phyloP scores from a whole-genome alignment of 1,284 basidiomycete genomes.

The Trametes versicolor region DNA sequence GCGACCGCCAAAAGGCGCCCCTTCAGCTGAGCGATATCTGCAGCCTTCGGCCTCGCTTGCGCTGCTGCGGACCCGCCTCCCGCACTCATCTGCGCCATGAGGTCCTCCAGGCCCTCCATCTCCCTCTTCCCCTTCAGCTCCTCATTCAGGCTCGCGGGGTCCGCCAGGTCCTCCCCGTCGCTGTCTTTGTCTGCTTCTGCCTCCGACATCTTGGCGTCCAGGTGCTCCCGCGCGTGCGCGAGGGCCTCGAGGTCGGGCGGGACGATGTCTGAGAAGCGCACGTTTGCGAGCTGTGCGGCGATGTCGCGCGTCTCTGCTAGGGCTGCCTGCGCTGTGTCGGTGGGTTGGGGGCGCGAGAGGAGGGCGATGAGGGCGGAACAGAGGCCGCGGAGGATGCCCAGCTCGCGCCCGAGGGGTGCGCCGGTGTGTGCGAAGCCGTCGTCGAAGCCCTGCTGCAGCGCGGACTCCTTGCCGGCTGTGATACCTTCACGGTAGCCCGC shows the following conservation, averaged over 20 bases:
- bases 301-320: constrained; percentile 60
- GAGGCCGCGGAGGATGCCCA: constrained; percentile 77
- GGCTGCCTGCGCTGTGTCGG: neutral
- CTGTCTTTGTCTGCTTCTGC: constrained; percentile 33
- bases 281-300: constrained; percentile 57
- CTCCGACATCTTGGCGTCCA: constrained; percentile 47
- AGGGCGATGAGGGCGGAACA: constrained; percentile 68
- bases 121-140: constrained; percentile 56
- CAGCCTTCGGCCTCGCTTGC: constrained; percentile 50
- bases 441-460: constrained; percentile 86
- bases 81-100: constrained; percentile 57
- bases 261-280: constrained; percentile 73
- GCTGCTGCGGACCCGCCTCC: constrained; percentile 17
- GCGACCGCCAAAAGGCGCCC: constrained; percentile 50
- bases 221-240: constrained; percentile 72
- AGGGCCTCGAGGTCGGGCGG: constrained; percentile 79
- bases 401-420: constrained; percentile 74
- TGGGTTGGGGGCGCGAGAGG: constrained; percentile 42
- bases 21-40: constrained; percentile 55
- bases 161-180: constrained; percentile 29
- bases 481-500: constrained; percentile 91
- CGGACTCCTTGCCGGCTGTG: constrained; percentile 82
- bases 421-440: constrained; percentile 78
- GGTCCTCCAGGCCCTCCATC: constrained; percentile 65
- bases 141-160: constrained; percentile 44